Evolutionary conservation across 192 early-diverging fungal genomes (phyloP).

Genomic region (Coemansia sp.): DNA sequence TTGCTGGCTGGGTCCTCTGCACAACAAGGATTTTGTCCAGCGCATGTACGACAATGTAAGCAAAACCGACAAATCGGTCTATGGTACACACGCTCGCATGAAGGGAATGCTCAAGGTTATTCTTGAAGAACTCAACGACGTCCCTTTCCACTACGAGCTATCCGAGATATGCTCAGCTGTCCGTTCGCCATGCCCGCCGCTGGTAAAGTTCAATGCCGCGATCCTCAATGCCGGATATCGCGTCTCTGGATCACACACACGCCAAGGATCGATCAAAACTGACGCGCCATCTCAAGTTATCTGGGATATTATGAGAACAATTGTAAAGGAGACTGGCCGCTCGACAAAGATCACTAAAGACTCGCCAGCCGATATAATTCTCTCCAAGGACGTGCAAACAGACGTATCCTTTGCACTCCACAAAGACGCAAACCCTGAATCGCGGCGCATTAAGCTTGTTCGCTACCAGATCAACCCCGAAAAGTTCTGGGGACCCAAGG

Average conservation of each 20-base stretch:
- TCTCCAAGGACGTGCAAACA: slow-evolving; percentile 46
- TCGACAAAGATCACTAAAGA: slow-evolving; percentile 65
- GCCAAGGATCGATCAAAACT: slow-evolving; percentile 84
- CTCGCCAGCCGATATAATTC: slow-evolving; percentile 68
- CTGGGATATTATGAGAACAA: slow-evolving; percentile 90
- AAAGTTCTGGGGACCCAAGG: slow-evolving; percentile 96
- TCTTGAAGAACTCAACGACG: slow-evolving; percentile 67
- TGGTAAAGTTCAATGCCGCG: slow-evolving; percentile 77
- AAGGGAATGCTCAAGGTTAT: slow-evolving; percentile 93
- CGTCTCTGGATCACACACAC: slow-evolving; percentile 84
- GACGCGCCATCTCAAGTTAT: slow-evolving; percentile 80
- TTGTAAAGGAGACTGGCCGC: slow-evolving; percentile 67
- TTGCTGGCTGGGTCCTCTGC: slow-evolving; percentile 81
- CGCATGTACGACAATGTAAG: slow-evolving; percentile 77
- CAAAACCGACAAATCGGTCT: slow-evolving; percentile 55
- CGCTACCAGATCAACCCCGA: slow-evolving; percentile 96
- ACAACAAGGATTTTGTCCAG: slow-evolving; percentile 79
- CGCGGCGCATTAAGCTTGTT: slow-evolving; percentile 78
- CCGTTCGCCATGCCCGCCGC: slow-evolving; percentile 71
- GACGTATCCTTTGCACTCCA: slow-evolving; percentile 76
- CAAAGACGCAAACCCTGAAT: slow-evolving; percentile 70
- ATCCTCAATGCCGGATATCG: slow-evolving; percentile 88
- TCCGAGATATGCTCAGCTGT: slow-evolving; percentile 67
- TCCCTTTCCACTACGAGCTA: slow-evolving; percentile 83
- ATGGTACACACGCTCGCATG: slow-evolving; percentile 85